Conservation (phyloP, 108 stramenopile genomes). For the Conticribra weissflogii region DNA sequence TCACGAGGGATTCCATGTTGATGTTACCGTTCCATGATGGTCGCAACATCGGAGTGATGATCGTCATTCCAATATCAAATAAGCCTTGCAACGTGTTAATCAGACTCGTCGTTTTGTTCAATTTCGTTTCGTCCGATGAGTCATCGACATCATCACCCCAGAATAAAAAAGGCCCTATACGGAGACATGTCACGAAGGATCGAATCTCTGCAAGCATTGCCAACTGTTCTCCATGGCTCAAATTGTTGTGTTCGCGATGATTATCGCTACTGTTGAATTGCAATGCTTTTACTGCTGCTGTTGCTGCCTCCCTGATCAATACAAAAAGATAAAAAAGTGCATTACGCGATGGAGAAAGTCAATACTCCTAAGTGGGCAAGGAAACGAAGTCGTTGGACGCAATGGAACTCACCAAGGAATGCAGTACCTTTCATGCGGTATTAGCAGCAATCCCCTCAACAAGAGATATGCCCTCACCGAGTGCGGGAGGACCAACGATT, state of each 20-base stretch:
- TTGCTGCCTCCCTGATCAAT: constrained; percentile 22
- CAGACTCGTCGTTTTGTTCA: no score
- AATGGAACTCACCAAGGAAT: constrained; percentile 24
- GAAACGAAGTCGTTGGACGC: not conserved
- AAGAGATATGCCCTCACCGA: constrained; percentile 33
- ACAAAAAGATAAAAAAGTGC: not conserved
- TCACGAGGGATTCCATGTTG: not conserved
- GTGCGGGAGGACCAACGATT: not conserved
- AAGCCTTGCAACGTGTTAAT: no score
- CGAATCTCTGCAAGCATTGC: constrained; percentile 42
- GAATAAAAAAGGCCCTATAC: not conserved
- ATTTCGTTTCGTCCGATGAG: not conserved
- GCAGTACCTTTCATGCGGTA: not conserved
- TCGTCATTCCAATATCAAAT: no score
- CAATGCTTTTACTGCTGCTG: constrained; percentile 15
- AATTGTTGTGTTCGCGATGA: not conserved
- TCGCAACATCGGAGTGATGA: constrained; percentile 2
- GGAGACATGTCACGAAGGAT: constrained; percentile 20
- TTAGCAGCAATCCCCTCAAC: constrained; percentile 25
- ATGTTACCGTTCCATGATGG: not conserved
- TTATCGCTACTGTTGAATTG: constrained; percentile 8
- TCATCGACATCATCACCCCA: not conserved
- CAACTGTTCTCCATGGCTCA: constrained; percentile 29
- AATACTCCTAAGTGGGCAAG: not conserved
- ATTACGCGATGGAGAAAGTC: not conserved